Evolutionary conservation across 2,329 filamentous ascomycete species (phyloP).

Genomic region (Calonectria honghensis): DNA sequence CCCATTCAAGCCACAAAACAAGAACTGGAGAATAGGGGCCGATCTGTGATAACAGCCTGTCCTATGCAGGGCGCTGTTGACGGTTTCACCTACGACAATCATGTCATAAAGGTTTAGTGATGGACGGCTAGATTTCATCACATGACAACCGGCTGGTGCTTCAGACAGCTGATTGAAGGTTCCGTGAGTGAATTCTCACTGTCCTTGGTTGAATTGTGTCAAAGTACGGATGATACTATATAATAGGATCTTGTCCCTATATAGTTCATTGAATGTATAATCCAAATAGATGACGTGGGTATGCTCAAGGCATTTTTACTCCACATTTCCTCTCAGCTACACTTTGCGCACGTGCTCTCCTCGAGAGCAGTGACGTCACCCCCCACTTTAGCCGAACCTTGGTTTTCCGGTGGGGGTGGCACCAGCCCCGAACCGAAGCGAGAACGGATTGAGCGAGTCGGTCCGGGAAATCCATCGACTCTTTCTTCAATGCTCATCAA

Average conservation of each 20-base stretch:
- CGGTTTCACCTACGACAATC: no score
- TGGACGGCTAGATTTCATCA: no score
- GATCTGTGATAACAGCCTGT: not conserved
- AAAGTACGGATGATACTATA: no score
- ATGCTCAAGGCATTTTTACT: not conserved
- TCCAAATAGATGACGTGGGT: not conserved
- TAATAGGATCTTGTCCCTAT: no score
- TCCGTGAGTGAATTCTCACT: not conserved
- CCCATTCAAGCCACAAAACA: not conserved
- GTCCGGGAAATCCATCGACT: not conserved
- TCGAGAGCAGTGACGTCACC: not conserved
- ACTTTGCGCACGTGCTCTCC: no score
- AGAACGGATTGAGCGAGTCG: not conserved
- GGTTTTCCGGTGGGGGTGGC: conserved; percentile 10
- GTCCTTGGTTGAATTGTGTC: not conserved
- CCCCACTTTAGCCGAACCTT: not conserved
- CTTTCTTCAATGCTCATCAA: not conserved
- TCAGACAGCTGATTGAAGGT: no score
- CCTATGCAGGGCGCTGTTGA: no score
- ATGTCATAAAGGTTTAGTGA: no score
- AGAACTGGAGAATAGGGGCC: not conserved
- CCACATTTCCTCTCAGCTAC: no score
- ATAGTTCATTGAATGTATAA: not conserved
- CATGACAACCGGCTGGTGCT: no score
- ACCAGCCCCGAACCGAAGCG: conserved; percentile 5